Evolutionary conservation across 202 grass and related monocot genomes (phyloP), one percentile per base, ranked within the genome.

Genomic region (Musa balbisiana): DNA sequence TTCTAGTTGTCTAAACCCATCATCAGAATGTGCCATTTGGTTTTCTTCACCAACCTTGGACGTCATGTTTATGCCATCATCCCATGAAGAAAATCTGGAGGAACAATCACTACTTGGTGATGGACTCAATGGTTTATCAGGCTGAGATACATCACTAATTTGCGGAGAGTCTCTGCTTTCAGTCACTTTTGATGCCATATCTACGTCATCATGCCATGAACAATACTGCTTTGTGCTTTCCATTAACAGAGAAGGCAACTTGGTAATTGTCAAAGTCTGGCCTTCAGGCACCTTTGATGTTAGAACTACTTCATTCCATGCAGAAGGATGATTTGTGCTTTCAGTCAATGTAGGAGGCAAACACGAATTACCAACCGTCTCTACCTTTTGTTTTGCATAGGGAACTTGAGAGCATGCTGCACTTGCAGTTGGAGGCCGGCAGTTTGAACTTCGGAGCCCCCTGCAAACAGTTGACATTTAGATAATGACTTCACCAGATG

Each of bases 51-150:
- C 68, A 55, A 56, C 75, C 81, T 88, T 86, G 8, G 76, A 78
- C 4, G 67, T 58, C 55, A 88, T 75, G 83, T 77, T 82, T 71
- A 83, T 81, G 72, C 91, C 88, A 20, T 93, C 84, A 52, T 91
- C 89, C 94, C 90, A 97, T 70, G 94, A 84, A 53, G 87, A 96
- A 72, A 82, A 88, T 84, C 83, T 84, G 63, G 82, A 80, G 79
- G 89, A 79, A 67, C 83, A 83, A 69, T 97, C 90, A 79, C 86
- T 85, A 55, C 78, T 73, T 21, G 69, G 8, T 50, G 82, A 83
- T 71, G 82, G 84, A 70, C 79, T 91, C 72, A 85, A 87, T 2
- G 76, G 72, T 80, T 93, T 79, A 53, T 49, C 73, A 51, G 65
- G 82, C 91, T 83, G 88, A 77, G 82, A 82, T 29, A 71, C 19